A percentile compares a stretch with the other conserved stretches of the same genome.
These are phyloP conservation scores for Arthroderma sp. DNA, from an alignment of 2,329 filamentous ascomycete genomes.

Conservation along the genomic window DNA sequence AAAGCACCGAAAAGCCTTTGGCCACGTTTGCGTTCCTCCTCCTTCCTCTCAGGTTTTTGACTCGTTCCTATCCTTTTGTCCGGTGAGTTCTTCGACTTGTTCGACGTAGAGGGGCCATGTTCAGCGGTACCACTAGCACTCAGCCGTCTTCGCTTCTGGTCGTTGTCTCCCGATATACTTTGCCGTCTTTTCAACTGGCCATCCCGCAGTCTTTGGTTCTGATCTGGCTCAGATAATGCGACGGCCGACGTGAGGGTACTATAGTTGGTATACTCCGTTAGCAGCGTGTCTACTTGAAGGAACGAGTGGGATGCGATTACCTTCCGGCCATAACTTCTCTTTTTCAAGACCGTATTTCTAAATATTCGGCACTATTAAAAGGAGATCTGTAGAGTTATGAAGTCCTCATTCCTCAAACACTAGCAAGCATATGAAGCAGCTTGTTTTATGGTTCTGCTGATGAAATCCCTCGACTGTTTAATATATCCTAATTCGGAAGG, in stretches of 20 bases:
- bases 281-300: no score
- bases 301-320: no score
- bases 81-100: background rate
- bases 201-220: slow-evolving; percentile 18
- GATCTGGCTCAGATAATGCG: slow-evolving; percentile 35
- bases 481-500: no score
- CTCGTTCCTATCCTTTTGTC: slow-evolving; percentile 9
- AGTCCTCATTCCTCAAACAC: no score
- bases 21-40: slow-evolving; percentile 73
- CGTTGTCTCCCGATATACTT: slow-evolving; percentile 33
- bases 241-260: slow-evolving; percentile 42
- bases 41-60: slow-evolving; percentile 23
- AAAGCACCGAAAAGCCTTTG: slow-evolving; percentile 76
- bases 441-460: no score
- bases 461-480: no score
- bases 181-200: slow-evolving; percentile 38
- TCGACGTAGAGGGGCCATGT: slow-evolving; percentile 3
- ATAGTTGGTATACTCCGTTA: background rate
- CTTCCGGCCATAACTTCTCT: no score
- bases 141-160: slow-evolving; percentile 41
- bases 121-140: slow-evolving; percentile 21
- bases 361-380: no score
- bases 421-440: no score
- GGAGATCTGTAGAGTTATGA: no score
- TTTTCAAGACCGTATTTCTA: no score